Base-by-base conservation (phyloP, 2,329 filamentous ascomycete species). In the Sporothrix pallida region DNA sequence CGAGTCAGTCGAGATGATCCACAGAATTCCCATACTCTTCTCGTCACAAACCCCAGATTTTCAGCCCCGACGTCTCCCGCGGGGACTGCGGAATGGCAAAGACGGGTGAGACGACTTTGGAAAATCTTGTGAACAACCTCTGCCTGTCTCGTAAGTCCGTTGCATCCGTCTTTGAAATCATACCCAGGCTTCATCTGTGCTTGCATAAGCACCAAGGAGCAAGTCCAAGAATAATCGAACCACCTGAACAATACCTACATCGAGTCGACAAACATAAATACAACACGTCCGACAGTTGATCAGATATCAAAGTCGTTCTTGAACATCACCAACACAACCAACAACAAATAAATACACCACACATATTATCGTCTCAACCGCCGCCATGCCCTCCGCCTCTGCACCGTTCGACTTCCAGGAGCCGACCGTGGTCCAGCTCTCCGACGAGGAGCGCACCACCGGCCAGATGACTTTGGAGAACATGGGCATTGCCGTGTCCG, bases 391-490 rank as follows among this genome's bases (percentile, higher is more conserved):
- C 23, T 50, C 65, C 46, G 46, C 50, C n/a, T 20, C 68, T 15
- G 44, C 65, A 10, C 31, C 50, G 9, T 52, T 54, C 4, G 26
- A 42, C 20, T 68, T 68, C 10, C 50, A 54, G 50, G 50, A 56
- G 50, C 42, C 54, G n/a, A 58, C 56, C 20, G 69, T 62, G 69
- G 69, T 71, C 10, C 42, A n/a, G 54, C 54, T 71, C 54, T 46
- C 54, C 13, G 54, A 60, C 54, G 54, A 71, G 15, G 69, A 71
- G 69, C 69, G 52, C 42, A 46, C 37, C 3, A 58, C 54, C 10
- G 69, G 69, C 42, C 20, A 48, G 20, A 8, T 62, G 20, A n/a
- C 54, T 7, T 1, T 31, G 6, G 42, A 62, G 15, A 26, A 60
- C 20, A 62, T 71, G 13, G 54, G 23, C 20, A 48, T 50, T 6